Base-by-base conservation (phyloP, 768 basidiomycete species). In the Pisolithus orientalis region DNA sequence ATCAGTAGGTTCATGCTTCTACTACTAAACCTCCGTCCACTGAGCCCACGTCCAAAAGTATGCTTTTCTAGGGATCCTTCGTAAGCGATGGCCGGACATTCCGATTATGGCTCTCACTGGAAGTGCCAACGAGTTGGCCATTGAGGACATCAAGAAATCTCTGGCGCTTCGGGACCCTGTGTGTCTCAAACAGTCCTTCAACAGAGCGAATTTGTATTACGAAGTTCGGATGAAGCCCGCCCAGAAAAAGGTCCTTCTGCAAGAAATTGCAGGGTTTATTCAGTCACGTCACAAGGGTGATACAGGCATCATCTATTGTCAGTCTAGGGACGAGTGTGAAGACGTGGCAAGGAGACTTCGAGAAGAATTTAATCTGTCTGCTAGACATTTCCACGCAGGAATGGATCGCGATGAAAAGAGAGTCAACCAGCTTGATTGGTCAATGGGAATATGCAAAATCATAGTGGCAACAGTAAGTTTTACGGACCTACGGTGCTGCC, bases 81-180 rank as follows among this genome's bases (percentile, higher is more conserved):
- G 94, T 43, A 72, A 77, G 13, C 79, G 80, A 14, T 97, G 82
- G 70, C 89, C 90, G 0, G 67, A 77, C 6, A 77, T 93, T 0
- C 95, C 96, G 0, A 87, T 98, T 60, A 96, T 97, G 82, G 96
- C 96, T 0, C 76, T 98, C 44, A 99, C 96, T 0, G 96, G 94
- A 6, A 99, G 95, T 1, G 96, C 95, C 4, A 92, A 90, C 62
- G 72, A 77, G 39, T 76, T 83, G 49, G 86, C 87, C 0, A 78
- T 87, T 43, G 75, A 80, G 21, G 94, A 98, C 67, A 90, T 99
- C 61, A 79, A 85, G 49, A 65, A 72, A 16, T 82, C 80, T 11
- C 80, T 98, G 8, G 71, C 78, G 25, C 78, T 97, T 53, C 64
- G 62, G 21, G 80, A 83, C 49, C 75, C 77, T 9, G 74, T 79